phyloP scores from a whole-genome alignment of 1,284 basidiomycete species.

The Fomitopsis betulina region DNA sequence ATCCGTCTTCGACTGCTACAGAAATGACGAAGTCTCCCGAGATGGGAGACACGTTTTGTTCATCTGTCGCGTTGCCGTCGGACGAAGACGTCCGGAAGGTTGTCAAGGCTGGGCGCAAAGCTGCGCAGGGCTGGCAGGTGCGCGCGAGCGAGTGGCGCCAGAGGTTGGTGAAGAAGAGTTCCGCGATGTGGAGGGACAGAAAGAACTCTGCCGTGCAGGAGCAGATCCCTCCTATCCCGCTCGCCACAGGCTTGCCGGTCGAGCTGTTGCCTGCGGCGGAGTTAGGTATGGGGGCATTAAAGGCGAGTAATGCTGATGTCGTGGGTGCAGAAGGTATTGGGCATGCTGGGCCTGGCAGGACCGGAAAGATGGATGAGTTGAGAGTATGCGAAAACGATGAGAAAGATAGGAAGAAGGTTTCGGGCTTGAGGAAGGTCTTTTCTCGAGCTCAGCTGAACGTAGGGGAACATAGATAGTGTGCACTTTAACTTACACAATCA shows the following conservation, averaged over 20 bases:
- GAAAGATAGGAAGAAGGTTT: background rate
- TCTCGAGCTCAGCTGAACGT: background rate
- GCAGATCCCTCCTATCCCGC: background rate
- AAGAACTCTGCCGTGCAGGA: background rate
- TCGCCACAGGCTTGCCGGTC: too few relatives aligned
- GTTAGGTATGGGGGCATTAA: background rate
- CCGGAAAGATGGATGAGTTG: background rate
- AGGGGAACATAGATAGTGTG: background rate
- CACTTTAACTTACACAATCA: background rate
- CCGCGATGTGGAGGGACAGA: conserved; percentile 5
- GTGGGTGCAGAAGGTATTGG: background rate
- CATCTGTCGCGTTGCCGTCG: conserved; percentile 22
- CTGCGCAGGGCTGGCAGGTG: conserved; percentile 7
- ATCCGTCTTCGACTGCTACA: background rate
- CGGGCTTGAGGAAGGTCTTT: background rate
- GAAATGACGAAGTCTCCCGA: conserved; percentile 13
- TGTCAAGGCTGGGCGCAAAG: conserved; percentile 1
- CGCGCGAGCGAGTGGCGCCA: conserved; percentile 5
- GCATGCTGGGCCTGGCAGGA: background rate
- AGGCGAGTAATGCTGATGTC: background rate
- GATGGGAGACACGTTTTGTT: conserved; percentile 26
- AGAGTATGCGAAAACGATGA: background rate
- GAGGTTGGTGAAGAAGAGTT: conserved; percentile 6
- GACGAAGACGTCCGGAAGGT: conserved; percentile 20
- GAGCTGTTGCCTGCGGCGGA: background rate